These are phyloP conservation scores for Ascomycota sp. DNA, from an alignment of 2,329 filamentous ascomycete species.

Conservation along the genomic window DNA sequence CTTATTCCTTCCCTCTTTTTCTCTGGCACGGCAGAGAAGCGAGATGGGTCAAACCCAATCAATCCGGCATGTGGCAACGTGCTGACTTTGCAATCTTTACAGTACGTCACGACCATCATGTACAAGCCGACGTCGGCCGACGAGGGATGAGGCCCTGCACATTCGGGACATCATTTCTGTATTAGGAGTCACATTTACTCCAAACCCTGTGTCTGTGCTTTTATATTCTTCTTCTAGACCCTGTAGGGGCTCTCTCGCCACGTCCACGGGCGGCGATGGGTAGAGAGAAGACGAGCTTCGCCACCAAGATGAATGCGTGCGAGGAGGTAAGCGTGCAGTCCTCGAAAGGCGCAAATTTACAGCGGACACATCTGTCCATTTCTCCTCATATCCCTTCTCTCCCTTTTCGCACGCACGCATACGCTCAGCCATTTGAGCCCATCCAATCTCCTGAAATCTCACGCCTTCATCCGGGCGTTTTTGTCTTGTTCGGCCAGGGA, in stretches of 20 bases:
- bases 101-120: conserved; percentile 96
- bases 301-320: too few species aligned
- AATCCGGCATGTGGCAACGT: too few species aligned
- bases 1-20: neutral
- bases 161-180: neutral
- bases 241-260: neutral
- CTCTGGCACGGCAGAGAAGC: neutral
- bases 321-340: too few species aligned
- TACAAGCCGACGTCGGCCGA: conserved; percentile 67
- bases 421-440: neutral
- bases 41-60: too few species aligned
- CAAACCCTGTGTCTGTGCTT: neutral
- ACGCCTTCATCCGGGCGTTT: too few species aligned
- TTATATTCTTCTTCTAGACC: neutral
- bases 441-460: too few species aligned
- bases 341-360: too few species aligned
- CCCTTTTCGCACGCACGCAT: neutral
- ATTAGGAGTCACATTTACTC: neutral
- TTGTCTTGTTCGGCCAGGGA: too few species aligned
- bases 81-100: neutral
- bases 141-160: conserved; percentile 12
- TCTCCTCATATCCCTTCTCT: neutral
- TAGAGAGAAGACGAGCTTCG: too few species aligned
- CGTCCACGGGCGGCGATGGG: too few species aligned
- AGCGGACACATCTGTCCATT: neutral